Evolutionary conservation across 2,329 filamentous ascomycete species (phyloP), one percentile per base, ranked within the genome.

Genomic region (Achaetomium macrosporum): DNA sequence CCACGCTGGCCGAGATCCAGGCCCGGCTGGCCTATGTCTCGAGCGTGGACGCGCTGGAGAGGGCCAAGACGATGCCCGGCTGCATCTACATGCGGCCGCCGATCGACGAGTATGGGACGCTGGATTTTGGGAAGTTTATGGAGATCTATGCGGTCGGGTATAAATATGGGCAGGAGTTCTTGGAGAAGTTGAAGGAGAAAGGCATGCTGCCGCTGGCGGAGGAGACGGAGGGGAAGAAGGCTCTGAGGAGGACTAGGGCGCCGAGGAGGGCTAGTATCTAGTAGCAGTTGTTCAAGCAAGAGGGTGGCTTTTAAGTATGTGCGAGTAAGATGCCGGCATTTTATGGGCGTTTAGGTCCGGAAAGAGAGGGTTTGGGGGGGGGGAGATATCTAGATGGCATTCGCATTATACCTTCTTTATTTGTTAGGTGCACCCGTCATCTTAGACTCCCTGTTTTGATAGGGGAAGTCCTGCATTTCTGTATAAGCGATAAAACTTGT

Each of bases 81-180:
- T 97, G 92, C 69, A 77, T 95, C 48, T 99, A 99, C 69, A 95
- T 99, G 89, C 82, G 93, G 1, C 95, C 95, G 5, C 93, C 93
- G 0, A 87, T 99, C 57, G 93, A 97, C 65, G 79, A 82, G 1
- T 99, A 96, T 63, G 93, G 91, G 5, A 99, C 93, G 1, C 74
- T 99, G 30, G 93, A 99, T 54, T 99, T 99, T 74, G 88, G 84
- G 57, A 96, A 95, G 69, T 99, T 99, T 69, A 92, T 97, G 64
- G 95, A 99, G 76, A 92, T 99, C 50, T 96, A 95, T 65, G 78
- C 87, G 61, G 79, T 96, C 11, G 95, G 93, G 1, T 95, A 96
- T 70, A 78, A 81, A 50, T 99, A 85, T 65, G 93, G 90, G 5
- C 85, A 87, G 67, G 82, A 89, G 50, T 96, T 86, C 66, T 69